Conservation (phyloP, 1,284 basidiomycete genomes). For the Irpex sp. region DNA sequence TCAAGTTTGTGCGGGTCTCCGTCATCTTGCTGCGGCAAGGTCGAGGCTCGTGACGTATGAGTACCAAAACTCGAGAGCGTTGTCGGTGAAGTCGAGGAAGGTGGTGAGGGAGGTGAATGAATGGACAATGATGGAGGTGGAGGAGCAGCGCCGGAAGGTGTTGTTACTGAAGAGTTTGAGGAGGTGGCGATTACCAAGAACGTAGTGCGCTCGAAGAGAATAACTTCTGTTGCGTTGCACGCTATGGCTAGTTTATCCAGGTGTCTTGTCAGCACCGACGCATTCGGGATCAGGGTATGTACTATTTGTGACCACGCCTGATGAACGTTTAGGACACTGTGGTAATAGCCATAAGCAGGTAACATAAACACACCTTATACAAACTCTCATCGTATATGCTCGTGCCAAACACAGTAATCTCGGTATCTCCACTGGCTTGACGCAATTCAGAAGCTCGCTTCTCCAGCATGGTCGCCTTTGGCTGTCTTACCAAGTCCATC, state of each 20-base stretch:
- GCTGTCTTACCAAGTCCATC: conserved; percentile 83
- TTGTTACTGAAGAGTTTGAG: conserved; percentile 27
- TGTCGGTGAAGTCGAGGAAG: conserved; percentile 14
- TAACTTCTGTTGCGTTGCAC: conserved; percentile 88
- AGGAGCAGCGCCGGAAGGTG: conserved; percentile 8
- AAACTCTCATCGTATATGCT: conserved; percentile 98
- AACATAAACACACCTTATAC: conserved; percentile 69
- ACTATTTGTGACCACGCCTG: conserved; percentile 99
- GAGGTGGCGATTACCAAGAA: conserved; percentile 94
- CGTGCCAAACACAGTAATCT: conserved; percentile 81
- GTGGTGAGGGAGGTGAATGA: conserved; percentile 15
- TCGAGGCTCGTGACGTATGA: conserved; percentile 9
- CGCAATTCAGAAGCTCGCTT: conserved; percentile 69
- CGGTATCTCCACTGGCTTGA: conserved; percentile 56
- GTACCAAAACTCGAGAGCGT: conserved; percentile 13
- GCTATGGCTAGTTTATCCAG: conserved; percentile 82
- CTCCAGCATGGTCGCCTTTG: conserved; percentile 54
- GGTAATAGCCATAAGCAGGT: conserved; percentile 5
- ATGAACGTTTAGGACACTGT: not conserved
- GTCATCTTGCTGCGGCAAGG: conserved; percentile 18
- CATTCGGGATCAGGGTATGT: conserved; percentile 94
- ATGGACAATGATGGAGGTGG: conserved; percentile 12
- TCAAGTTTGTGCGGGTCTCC: conserved; percentile 53
- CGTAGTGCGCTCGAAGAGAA: conserved; percentile 95
- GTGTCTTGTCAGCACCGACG: conserved; percentile 83